Evolutionary conservation across 2,329 filamentous ascomycete species (phyloP).

Genomic region (Fusarium sacchari): DNA sequence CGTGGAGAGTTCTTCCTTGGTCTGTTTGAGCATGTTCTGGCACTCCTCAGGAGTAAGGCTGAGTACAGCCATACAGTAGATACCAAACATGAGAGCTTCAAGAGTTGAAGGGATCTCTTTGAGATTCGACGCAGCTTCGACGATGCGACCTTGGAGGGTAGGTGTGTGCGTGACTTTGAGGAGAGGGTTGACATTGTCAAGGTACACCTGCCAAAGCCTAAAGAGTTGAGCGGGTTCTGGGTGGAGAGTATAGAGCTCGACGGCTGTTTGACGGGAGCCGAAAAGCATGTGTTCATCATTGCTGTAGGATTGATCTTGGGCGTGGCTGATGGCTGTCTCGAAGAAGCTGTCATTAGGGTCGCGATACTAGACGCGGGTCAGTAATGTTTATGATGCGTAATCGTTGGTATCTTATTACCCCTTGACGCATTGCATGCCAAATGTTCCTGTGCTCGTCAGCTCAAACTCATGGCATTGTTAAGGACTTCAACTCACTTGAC

Average conservation of each 20-base stretch:
- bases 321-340: conserved; percentile 51
- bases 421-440: conserved; percentile 18
- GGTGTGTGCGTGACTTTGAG: conserved; percentile 69
- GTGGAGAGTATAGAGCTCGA: conserved; percentile 63
- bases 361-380: not conserved
- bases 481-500: conserved; percentile 15
- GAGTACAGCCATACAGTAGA: conserved; percentile 56
- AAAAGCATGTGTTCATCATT: conserved; percentile 63
- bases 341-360: not conserved
- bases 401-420: not conserved
- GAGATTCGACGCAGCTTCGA: conserved; percentile 59
- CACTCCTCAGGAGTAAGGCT: conserved; percentile 59
- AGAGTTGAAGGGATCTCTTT: conserved; percentile 51
- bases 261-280: conserved; percentile 51
- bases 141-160: conserved; percentile 61
- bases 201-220: conserved; percentile 65
- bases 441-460: not conserved
- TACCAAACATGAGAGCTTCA: conserved; percentile 67
- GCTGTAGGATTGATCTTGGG: conserved; percentile 56
- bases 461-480: rapidly evolving
- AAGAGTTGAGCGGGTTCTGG: conserved; percentile 58
- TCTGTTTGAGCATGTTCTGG: conserved; percentile 50
- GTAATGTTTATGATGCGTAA: rapidly evolving
- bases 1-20: conserved; percentile 53
- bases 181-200: conserved; percentile 68